These are phyloP conservation scores for Ophiosphaerella herpotricha DNA, from an alignment of 2,329 filamentous ascomycete genomes.

Conservation along the genomic window DNA sequence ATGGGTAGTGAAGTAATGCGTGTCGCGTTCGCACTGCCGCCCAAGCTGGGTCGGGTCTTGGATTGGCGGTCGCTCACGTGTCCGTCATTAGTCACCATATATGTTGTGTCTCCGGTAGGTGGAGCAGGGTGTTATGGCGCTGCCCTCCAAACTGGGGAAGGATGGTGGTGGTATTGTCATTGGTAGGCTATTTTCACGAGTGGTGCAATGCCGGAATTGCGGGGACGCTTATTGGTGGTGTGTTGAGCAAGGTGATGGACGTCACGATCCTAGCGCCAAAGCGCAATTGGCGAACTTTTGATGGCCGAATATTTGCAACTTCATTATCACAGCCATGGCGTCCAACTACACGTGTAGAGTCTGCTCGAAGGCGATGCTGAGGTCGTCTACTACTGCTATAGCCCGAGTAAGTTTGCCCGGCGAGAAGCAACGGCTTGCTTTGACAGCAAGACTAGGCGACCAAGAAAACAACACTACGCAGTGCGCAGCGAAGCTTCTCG, in stretches of 20 bases:
- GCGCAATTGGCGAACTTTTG: conserved; percentile 36
- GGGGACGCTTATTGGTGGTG: conserved; percentile 12
- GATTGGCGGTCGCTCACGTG: neutral
- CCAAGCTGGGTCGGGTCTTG: no score
- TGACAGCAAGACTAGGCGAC: conserved; percentile 27
- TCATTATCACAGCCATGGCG: conserved; percentile 36
- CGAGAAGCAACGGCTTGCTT: neutral
- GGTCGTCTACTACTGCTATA: conserved; percentile 11
- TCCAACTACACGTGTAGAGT: conserved; percentile 43
- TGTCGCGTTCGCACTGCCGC: no score
- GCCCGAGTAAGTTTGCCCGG: conserved; percentile 21
- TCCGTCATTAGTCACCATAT: no score
- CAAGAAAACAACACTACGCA: conserved; percentile 21
- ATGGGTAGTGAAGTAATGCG: no score
- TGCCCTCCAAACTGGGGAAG: no score
- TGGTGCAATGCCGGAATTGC: no score
- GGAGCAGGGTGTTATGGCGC: neutral
- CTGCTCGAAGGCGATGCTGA: conserved; percentile 37
- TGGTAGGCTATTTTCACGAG: neutral
- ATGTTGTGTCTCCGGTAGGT: no score
- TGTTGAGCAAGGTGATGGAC: conserved; percentile 27
- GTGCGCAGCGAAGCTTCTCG: conserved; percentile 30
- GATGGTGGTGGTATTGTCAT: neutral
- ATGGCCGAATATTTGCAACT: conserved; percentile 5
- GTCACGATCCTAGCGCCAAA: conserved; percentile 36